phyloP scores from a whole-genome alignment of 75 land plant genomes.

The Pinus tabuliformis region DNA sequence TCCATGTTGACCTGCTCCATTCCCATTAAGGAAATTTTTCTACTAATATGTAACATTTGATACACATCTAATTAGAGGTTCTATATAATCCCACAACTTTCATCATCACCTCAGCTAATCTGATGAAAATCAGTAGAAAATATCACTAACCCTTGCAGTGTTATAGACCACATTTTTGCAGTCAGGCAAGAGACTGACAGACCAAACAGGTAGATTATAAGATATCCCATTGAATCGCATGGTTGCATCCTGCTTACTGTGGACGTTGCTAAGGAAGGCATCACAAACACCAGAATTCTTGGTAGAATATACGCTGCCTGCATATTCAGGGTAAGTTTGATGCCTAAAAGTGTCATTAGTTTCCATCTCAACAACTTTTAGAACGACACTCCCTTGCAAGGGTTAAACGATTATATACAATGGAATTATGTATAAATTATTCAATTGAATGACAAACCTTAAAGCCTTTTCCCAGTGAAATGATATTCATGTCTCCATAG shows the following conservation, averaged over 20 bases:
- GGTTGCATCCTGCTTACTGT: slow-evolving; percentile 12
- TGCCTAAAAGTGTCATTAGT: no score
- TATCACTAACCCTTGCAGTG: slow-evolving; percentile 35
- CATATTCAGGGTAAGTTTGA: background rate
- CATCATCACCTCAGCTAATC: no score
- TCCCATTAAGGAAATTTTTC: slow-evolving; percentile 16
- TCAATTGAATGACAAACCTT: slow-evolving; percentile 11
- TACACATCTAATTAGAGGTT: background rate
- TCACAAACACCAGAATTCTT: slow-evolving; percentile 17
- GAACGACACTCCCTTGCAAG: no score
- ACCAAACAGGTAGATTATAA: slow-evolving; percentile 40
- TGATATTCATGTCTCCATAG: slow-evolving; percentile 9
- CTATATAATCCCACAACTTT: background rate
- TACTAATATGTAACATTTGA: slow-evolving; percentile 10
- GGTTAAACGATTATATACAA: no score
- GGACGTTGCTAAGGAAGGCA: slow-evolving; percentile 24
- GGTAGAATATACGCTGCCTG: slow-evolving; percentile 18
- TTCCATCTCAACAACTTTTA: no score
- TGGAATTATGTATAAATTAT: no score
- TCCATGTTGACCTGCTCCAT: background rate
- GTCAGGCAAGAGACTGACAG: slow-evolving; percentile 43
- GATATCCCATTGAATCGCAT: slow-evolving; percentile 27
- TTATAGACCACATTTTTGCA: slow-evolving; percentile 35
- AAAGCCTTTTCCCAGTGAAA: slow-evolving; percentile 14
- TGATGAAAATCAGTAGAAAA: background rate